Evolutionary conservation across 2,329 filamentous ascomycete species (phyloP), one percentile per base, ranked within the genome.

Genomic region (Arthrinium puccinioides): DNA sequence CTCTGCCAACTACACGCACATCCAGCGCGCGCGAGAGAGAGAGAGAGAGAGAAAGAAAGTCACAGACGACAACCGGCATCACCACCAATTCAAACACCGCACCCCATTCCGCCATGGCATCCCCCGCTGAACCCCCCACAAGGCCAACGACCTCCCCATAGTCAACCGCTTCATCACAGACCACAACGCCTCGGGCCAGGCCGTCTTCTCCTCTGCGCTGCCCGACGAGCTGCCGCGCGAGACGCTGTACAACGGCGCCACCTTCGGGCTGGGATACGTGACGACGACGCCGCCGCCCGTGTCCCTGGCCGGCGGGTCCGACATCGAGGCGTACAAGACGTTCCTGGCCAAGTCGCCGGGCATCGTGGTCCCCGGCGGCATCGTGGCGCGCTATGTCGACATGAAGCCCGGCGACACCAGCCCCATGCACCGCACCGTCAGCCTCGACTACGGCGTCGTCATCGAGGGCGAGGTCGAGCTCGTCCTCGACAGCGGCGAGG

Each of bases 221-320:
- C 41, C 56, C 1, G 44, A 44, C 1, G 40, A 54, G 3, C 36
- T 47, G 13, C 45, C 53, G 9, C 39, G 32, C 10, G 28, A 44
- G 20, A 32, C 30, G 14, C 42, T 47, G 29, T 35, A 42, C 43
- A 63, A 68, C 44, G 63, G 64, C 26, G 63, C 69, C 23, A 59
- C 57, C 13, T 74, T 74, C 46, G 61, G 59, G 21, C 63, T 74
- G 21, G 61, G 59, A 40, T 76, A 74, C 53, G n/a, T n/a, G n/a
- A 64, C 66, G 7, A 68, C 72, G 5, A 61, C 64, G 32, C 52
- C 59, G 32, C 66, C 63, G 36, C 71, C 72, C 1, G 61, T 67
- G 21, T 50, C 66, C 33, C 56, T 76, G 44, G 57, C 60, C 44
- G 44, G 55, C 16, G 61, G 69, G 40, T 49, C 59, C 37, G 72